Percentiles rank a stretch among this genome's conserved stretches.
These are phyloP conservation scores for Apiotrichum sp. DNA, from an alignment of 1,284 basidiomycete genomes.

Conservation along the genomic window DNA sequence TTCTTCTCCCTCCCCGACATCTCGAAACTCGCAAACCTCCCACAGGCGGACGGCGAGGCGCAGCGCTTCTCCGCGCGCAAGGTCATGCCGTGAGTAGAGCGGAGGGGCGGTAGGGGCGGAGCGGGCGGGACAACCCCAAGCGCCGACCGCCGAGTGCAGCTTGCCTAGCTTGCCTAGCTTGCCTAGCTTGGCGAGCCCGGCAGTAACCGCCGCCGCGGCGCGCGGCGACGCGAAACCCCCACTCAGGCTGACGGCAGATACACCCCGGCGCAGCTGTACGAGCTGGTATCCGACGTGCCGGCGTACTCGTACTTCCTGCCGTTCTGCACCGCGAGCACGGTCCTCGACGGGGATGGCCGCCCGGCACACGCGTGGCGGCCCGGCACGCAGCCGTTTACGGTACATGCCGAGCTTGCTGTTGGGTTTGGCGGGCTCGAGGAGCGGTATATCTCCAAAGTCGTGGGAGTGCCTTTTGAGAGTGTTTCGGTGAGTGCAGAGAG, in stretches of 20 bases:
- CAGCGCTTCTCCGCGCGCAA: conserved; percentile 55
- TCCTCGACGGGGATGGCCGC: conserved; percentile 50
- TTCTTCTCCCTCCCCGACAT: conserved; percentile 47
- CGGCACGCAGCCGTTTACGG: conserved; percentile 50
- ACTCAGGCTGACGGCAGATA: conserved; percentile 51
- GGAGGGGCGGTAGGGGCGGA: too few relatives aligned
- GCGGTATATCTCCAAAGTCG: conserved; percentile 79
- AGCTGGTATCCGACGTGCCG: conserved; percentile 77
- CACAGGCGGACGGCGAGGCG: conserved; percentile 26
- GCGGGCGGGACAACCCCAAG: too few relatives aligned
- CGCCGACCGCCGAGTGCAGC: too few relatives aligned
- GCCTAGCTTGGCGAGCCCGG: too few relatives aligned
- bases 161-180: too few relatives aligned
- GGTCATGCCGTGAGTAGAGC: conserved; percentile 66
- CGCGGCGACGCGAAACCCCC: background rate
- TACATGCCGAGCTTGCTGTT: conserved; percentile 81
- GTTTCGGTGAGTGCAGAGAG: conserved; percentile 60
- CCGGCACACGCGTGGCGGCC: conserved; percentile 26
- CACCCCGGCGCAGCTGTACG: conserved; percentile 69
- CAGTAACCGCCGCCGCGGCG: too few relatives aligned
- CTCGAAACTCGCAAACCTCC: conserved; percentile 32
- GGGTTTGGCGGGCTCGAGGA: conserved; percentile 84
- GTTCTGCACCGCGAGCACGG: conserved; percentile 72
- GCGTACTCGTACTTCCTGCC: conserved; percentile 84
- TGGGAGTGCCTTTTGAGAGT: conserved; percentile 64